A percentile compares a stretch with the other conserved stretches of the same genome.
These are phyloP conservation scores for Golubevia sp. DNA, from an alignment of 1,284 basidiomycete genomes.

Conservation along the genomic window DNA sequence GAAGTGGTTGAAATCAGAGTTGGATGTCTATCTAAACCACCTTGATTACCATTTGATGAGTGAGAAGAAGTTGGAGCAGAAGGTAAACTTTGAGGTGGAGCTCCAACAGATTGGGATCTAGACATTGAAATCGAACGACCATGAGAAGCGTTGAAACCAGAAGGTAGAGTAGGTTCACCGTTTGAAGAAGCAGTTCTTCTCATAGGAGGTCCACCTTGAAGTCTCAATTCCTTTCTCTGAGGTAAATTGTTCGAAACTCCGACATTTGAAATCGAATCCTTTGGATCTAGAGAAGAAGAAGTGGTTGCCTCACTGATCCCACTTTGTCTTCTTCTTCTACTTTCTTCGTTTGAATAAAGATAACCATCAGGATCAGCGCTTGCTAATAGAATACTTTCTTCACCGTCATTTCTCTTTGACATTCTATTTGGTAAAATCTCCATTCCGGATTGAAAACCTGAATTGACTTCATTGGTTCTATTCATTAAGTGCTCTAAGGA, in stretches of 20 bases:
- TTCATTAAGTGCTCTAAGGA: constrained; percentile 11
- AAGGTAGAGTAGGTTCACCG: constrained; percentile 2
- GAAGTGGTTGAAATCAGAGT: constrained; percentile 37
- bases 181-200: constrained; percentile 13
- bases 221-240: not conserved
- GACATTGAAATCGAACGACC: not conserved
- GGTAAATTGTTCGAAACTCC: not conserved
- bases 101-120: not conserved
- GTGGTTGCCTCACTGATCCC: constrained; percentile 1
- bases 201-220: not conserved
- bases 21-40: constrained; percentile 33
- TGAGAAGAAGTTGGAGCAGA: not conserved
- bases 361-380: not conserved
- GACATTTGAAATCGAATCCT: not conserved
- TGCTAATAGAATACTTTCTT: constrained; percentile 27
- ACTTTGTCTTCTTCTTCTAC: constrained; percentile 9
- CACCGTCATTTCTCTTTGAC: constrained; percentile 21
- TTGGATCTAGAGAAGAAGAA: not conserved
- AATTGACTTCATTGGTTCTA: constrained; percentile 18
- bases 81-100: not conserved
- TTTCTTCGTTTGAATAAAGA: too few species aligned
- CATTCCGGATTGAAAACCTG: constrained; percentile 28
- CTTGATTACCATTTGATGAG: constrained; percentile 6
- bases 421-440: constrained; percentile 32
- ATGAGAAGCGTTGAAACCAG: not conserved